Conservation (phyloP, 805 yeast genomes). For the Ogataea nonfermentans region DNA sequence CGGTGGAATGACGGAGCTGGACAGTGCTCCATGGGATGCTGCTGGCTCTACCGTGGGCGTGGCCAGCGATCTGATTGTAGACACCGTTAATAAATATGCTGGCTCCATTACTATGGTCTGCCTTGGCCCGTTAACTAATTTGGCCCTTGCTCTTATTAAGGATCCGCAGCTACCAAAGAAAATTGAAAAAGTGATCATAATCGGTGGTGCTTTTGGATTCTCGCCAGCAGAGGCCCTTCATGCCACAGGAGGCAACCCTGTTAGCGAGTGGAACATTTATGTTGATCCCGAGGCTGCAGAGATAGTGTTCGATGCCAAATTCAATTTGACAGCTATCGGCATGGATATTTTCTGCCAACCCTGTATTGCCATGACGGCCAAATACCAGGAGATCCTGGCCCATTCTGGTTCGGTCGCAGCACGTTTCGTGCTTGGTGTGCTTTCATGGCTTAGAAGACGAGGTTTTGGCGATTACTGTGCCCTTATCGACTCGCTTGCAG, state of each 20-base stretch:
- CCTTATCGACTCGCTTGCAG: conserved; percentile 29
- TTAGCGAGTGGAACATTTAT: conserved; percentile 29
- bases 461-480: conserved; percentile 30
- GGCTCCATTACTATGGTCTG: conserved; percentile 23
- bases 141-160: conserved; percentile 27
- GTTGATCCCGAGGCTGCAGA: conserved; percentile 32
- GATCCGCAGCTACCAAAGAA: conserved; percentile 25
- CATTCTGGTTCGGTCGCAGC: conserved; percentile 18
- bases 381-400: conserved; percentile 10
- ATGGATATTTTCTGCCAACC: conserved; percentile 32
- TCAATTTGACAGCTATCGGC: conserved; percentile 28
- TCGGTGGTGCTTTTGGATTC: conserved; percentile 30
- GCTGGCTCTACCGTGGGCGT: conserved; percentile 10
- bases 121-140: conserved; percentile 27
- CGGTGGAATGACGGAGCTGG: conserved; percentile 21
- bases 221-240: conserved; percentile 24
- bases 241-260: conserved; percentile 32
- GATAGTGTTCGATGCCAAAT: conserved; percentile 22
- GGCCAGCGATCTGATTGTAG: conserved; percentile 26
- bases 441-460: conserved; percentile 21
- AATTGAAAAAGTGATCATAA: conserved; percentile 24
- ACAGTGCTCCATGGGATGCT: conserved; percentile 16
- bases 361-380: conserved; percentile 23
- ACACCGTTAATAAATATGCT: conserved; percentile 18
- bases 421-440: conserved; percentile 25